Evolutionary conservation across 176 grass and related monocot species (phyloP).

Genomic region (barley (Hordeum vulgare)): DNA sequence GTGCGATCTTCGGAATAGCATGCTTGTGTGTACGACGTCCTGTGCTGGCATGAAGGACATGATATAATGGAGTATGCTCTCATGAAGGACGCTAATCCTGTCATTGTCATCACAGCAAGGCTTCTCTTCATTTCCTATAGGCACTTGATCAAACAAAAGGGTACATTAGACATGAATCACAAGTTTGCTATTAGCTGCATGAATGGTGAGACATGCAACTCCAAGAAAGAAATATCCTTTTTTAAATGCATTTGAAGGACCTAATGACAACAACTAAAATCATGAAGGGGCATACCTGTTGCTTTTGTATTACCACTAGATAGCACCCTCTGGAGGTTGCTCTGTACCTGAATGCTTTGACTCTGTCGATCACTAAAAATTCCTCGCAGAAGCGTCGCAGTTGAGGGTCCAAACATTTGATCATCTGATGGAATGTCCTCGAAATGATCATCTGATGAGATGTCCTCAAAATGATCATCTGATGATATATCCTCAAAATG

Average conservation of each 20-base stretch:
- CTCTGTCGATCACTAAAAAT: background rate
- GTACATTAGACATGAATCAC: background rate
- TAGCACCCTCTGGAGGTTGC: background rate
- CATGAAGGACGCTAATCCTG: constrained; percentile 3
- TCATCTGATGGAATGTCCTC: background rate
- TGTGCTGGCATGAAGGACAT: background rate
- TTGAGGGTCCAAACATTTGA: background rate
- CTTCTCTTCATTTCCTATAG: background rate
- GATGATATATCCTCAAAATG: background rate
- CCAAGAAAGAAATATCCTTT: background rate
- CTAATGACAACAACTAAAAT: background rate
- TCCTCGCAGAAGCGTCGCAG: background rate
- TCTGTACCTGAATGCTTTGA: background rate
- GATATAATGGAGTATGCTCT: background rate
- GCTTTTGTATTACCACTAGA: background rate
- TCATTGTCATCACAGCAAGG: background rate
- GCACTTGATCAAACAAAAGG: background rate
- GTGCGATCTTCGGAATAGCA: background rate
- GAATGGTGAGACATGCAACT: background rate
- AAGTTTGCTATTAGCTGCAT: background rate
- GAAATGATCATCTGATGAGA: background rate
- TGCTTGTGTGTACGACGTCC: background rate
- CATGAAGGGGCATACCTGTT: background rate
- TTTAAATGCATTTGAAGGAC: background rate
- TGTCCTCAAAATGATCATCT: background rate